These are phyloP conservation scores for Diplodia sapinea DNA, from an alignment of 2,329 filamentous ascomycete genomes.

Conservation along the genomic window DNA sequence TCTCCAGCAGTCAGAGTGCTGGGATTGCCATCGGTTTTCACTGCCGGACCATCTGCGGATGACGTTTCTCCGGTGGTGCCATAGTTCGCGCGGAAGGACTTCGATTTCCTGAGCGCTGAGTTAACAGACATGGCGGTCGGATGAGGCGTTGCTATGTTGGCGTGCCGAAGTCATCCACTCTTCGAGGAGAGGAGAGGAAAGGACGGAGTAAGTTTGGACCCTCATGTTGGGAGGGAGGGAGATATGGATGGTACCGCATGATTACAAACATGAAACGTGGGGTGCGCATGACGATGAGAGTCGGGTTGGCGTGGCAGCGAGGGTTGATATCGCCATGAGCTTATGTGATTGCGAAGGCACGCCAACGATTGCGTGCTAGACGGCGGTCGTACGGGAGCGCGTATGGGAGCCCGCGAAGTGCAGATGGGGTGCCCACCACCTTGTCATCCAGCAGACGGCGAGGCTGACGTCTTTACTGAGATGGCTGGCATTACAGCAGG, in stretches of 20 bases:
- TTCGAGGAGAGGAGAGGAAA: not conserved
- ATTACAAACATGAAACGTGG: slow-evolving; percentile 15
- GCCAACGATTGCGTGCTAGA: slow-evolving; percentile 24
- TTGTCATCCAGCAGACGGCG: not conserved
- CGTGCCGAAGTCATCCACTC: not conserved
- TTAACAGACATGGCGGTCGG: not conserved
- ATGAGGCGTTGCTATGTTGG: not conserved
- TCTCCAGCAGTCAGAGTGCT: slow-evolving; percentile 11
- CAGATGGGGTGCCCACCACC: not conserved
- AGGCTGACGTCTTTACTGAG: not conserved
- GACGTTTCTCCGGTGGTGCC: slow-evolving; percentile 2
- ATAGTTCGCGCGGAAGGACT: slow-evolving; percentile 13
- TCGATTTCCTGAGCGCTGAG: slow-evolving; percentile 2
- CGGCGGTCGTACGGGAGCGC: not conserved
- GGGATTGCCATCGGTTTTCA: not conserved
- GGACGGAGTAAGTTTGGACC: no score
- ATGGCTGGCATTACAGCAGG: no score
- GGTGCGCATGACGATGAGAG: slow-evolving; percentile 19
- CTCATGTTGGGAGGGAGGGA: not conserved
- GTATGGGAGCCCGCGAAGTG: not conserved
- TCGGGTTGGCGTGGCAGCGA: slow-evolving; percentile 19
- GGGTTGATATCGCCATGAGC: slow-evolving; percentile 25
- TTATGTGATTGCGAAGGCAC: slow-evolving; percentile 26
- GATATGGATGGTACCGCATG: slow-evolving; percentile 10
- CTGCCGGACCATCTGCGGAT: not conserved